Evolutionary conservation across 495 filamentous ascomycete species (phyloP), one percentile per base, ranked within the genome.

Genomic region (Penicillium tannophilum): DNA sequence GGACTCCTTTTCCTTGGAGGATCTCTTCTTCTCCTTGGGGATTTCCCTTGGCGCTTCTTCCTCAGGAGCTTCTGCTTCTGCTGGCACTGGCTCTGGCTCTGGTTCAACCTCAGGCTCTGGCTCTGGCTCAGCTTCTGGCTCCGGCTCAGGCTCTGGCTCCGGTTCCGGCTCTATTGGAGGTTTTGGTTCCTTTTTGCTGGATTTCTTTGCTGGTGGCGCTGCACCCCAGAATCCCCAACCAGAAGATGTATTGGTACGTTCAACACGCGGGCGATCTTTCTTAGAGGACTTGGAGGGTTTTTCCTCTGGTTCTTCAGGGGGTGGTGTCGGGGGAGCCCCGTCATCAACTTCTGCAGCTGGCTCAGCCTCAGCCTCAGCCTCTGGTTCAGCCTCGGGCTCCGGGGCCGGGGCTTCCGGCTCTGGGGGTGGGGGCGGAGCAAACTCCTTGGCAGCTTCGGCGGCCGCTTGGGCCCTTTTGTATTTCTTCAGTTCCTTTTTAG

Each of bases 371-470:
- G 62, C 51, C 20, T 64, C 61, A 26, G 61, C 59, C 12, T 48
- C 46, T 16, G 57, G 52, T 2, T 49, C 68, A 14, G 61, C 6
- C 28, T 66, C 61, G 8, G 59, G 36, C 7, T 47, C 65, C 6
- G 56, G 50, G 6, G 60, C 63, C 12, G 56, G 33, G 2, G 23
- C 63, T 19, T 62, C 57, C 6, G 61, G 51, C 52, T 75, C 76
- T 6, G 66, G 60, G 9, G 60, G 61, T 54, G 87, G 78, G 2
- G 85, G 76, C n/a, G 88, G 85, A 17, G 79, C 72, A 31, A 92
- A 90, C 14, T 76, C 78, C 72, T 96, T 91, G 26, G 84, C 80
- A 39, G 93, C 90, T 2, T 95, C 68, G 0, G 59, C 70, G 16
- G 71, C 66, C 10, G 63, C 61, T 48, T 62, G 44, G 4, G 67